Conservation (phyloP, 331 rosid species). For the Malus hybrid region DNA sequence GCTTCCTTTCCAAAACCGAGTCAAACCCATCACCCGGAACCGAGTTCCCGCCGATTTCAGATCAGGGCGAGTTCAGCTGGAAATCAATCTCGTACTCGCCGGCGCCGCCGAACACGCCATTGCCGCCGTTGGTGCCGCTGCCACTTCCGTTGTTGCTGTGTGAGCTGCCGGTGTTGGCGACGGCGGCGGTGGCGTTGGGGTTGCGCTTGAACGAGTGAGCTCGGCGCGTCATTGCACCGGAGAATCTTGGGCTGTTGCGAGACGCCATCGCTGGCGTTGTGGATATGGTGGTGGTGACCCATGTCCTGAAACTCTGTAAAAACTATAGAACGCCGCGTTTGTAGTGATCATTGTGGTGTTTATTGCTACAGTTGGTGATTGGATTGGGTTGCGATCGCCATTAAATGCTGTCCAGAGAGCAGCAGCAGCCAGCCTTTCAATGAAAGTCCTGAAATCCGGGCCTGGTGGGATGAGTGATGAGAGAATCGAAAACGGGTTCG, state of each 20-base stretch:
- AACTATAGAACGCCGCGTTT: neutral
- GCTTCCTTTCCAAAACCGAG: constrained; percentile 40
- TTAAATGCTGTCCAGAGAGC: neutral
- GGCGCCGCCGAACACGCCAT: constrained; percentile 2
- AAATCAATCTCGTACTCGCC: constrained; percentile 64
- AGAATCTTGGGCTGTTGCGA: constrained; percentile 81
- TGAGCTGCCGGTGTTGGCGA: constrained; percentile 1
- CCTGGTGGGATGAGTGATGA: too few relatives aligned
- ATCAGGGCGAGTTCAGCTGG: constrained; percentile 69
- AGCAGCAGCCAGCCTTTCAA: neutral
- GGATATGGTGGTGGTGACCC: constrained; percentile 53
- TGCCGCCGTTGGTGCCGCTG: constrained; percentile 10
- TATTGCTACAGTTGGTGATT: constrained; percentile 6
- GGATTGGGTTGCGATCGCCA: constrained; percentile 34
- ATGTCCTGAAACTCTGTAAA: constrained; percentile 1
- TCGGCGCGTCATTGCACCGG: constrained; percentile 95
- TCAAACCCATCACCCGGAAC: constrained; percentile 40
- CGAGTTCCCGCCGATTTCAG: constrained; percentile 42
- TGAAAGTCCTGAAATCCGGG: neutral
- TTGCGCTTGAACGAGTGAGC: constrained; percentile 90
- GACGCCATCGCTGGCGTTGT: constrained; percentile 59
- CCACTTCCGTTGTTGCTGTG: neutral
- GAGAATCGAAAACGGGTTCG: neutral
- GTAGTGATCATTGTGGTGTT: neutral
- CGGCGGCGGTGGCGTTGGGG: neutral